Evolutionary conservation across 169 alveolate species (phyloP).

Genomic region (Plasmodium sp.): DNA sequence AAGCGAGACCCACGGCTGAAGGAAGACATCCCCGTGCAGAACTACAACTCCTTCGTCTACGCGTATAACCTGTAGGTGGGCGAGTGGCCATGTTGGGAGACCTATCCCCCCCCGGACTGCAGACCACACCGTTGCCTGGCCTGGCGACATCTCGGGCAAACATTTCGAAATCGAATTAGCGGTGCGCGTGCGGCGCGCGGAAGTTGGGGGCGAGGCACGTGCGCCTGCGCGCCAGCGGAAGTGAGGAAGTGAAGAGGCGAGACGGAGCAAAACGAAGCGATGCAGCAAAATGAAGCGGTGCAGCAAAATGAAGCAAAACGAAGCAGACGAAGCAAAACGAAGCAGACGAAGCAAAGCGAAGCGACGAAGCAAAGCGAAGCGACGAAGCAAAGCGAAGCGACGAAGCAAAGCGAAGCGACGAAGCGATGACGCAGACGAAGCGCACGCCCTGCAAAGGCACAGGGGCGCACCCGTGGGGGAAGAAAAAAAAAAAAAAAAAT

Average conservation of each 20-base stretch:
- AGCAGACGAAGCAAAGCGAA: no score
- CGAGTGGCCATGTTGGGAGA: background rate
- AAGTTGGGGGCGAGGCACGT: no score
- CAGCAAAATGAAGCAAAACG: background rate
- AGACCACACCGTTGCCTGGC: background rate
- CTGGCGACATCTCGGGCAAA: background rate
- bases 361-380: no score
- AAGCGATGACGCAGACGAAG: no score
- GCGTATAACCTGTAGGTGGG: constrained; percentile 21
- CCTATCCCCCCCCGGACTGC: no score
- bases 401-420: background rate
- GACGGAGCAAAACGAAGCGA: no score
- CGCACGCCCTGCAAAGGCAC: background rate
- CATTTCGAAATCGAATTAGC: background rate
- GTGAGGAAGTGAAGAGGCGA: no score
- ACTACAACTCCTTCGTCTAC: constrained; percentile 39
- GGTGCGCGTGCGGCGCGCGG: background rate
- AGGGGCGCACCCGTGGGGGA: background rate
- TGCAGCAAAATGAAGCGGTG: background rate
- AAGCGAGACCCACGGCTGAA: constrained; percentile 24
- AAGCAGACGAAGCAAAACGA: background rate
- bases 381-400: background rate
- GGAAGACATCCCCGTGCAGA: background rate
- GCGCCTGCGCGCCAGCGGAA: background rate
- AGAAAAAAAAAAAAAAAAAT: no score